Evolutionary conservation across 345 rosid species (phyloP), one percentile per base, ranked within the genome.

Genomic region (Lumnitzera racemosa): DNA sequence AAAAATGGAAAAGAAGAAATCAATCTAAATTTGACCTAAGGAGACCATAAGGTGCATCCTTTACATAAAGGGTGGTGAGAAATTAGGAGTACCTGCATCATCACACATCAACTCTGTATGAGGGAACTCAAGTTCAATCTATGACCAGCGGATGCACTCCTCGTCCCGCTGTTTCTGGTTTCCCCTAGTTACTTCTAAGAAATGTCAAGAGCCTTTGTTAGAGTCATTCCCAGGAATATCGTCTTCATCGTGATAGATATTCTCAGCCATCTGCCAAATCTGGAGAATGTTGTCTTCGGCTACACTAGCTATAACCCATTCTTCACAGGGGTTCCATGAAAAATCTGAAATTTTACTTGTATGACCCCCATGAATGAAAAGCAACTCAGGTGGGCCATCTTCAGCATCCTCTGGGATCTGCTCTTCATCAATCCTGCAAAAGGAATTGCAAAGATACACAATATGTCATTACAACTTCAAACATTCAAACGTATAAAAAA

Each of bases 241-340:
- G 61, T 90, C 99, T 71, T 94, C 95, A 51, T 94, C 99, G 36
- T 94, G 99, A 74, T 94, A 94, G 46, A 94, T 94, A 69, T 88
- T 90, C 79, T 94, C 99, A 11, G 97, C 96, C 99, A 94, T 90
- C 82, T 94, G 99, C 99, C 99, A 94, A 67, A 94, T 90, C 57
- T 94, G 99, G 58, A 94, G 96, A 56, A 94, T 94, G 74, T 94
- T 94, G 77, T 94, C 99, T 69, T 94, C 99, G 1, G 99, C 96
- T 43, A 94, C 99, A 65, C 99, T 94, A 24, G 95, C 79, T 46
- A 94, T 48, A 46, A 94, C 97, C 99, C 99, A 94, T 66, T 94
- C 99, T 70, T 94, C 97, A 66, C 96, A 88, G 2, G 99, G 95
- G 79, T 94, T 94, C 99, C 99, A 94, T 8, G 99, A 90, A 71